Percentiles rank a stretch among this genome's conserved stretches.
Evolutionary conservation across 2,329 filamentous ascomycete species (phyloP).

Genomic region (Furcasterigmium furcatum): DNA sequence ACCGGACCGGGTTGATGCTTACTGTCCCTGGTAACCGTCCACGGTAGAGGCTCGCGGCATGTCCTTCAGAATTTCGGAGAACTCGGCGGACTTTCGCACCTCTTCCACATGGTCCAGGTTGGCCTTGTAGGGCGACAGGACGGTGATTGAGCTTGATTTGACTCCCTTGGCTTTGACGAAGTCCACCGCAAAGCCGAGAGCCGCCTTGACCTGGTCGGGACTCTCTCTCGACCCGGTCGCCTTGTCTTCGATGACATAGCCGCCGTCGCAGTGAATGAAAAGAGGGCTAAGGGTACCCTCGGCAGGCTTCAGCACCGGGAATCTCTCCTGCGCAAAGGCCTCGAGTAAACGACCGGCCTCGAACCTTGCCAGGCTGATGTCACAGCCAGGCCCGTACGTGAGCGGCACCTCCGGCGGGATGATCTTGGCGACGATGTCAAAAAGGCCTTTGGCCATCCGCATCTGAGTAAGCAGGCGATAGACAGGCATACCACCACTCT

Average conservation of each 20-base stretch:
- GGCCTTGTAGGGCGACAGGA: slow-evolving; percentile 13
- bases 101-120: slow-evolving; percentile 10
- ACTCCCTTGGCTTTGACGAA: slow-evolving; percentile 6
- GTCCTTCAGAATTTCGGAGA: slow-evolving; percentile 3
- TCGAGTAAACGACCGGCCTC: neutral
- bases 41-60: slow-evolving; percentile 11
- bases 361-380: slow-evolving; percentile 1
- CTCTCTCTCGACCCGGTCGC: slow-evolving; percentile 7
- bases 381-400: slow-evolving; percentile 5
- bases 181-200: slow-evolving; percentile 12
- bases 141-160: slow-evolving; percentile 6
- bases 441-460: slow-evolving; percentile 16
- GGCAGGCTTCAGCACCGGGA: neutral
- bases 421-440: slow-evolving; percentile 10
- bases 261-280: slow-evolving; percentile 15
- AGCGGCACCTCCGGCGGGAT: slow-evolving; percentile 11
- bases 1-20: slow-evolving; percentile 8
- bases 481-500: slow-evolving; percentile 10
- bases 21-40: slow-evolving; percentile 17
- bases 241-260: neutral
- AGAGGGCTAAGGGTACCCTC: slow-evolving; percentile 6
- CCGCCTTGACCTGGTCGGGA: slow-evolving; percentile 12
- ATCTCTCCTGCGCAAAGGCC: neutral
- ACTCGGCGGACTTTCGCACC: slow-evolving; percentile 6
- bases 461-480: slow-evolving; percentile 14